These are phyloP conservation scores for Phytophthora fragariae DNA, from an alignment of 352 stramenopile genomes.

Conservation along the genomic window DNA sequence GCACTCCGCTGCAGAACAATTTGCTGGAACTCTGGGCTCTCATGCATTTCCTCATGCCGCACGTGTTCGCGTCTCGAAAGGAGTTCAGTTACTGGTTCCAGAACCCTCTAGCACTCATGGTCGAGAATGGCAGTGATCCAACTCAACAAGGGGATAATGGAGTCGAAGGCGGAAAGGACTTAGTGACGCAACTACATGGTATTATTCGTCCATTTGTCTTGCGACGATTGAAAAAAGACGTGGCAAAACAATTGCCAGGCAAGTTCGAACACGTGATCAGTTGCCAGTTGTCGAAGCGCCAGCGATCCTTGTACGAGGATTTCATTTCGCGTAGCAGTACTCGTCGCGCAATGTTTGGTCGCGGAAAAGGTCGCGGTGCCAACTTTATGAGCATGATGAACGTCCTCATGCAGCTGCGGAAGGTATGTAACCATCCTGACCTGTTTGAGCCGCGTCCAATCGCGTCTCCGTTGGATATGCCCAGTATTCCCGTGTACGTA, in stretches of 20 bases:
- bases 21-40: constrained; percentile 98
- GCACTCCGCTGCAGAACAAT: constrained; percentile 98
- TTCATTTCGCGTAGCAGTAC: constrained; percentile 97
- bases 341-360: constrained; percentile 89
- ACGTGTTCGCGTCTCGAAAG: constrained; percentile 93
- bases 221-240: constrained; percentile 97
- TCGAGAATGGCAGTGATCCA: constrained; percentile 71
- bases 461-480: constrained; percentile 93
- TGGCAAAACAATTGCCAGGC: constrained; percentile 96
- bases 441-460: constrained; percentile 98
- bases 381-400: constrained; percentile 99
- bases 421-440: constrained; percentile 99
- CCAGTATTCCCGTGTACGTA: constrained; percentile 36
- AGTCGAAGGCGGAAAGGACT: constrained; percentile 40
- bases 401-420: constrained; percentile 98
- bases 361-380: constrained; percentile 81
- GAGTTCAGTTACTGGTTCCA: constrained; percentile 99
- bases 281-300: constrained; percentile 94
- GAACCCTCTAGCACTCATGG: constrained; percentile 93
- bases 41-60: constrained; percentile 99
- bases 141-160: constrained; percentile 70
- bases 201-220: constrained; percentile 99
- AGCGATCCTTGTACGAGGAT: constrained; percentile 98
- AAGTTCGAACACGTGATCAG: constrained; percentile 98
- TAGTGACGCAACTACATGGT: constrained; percentile 95